Percentiles rank a stretch among this genome's conserved stretches.
These are phyloP conservation scores for Citeromyces siamensis DNA, from an alignment of 1,139 yeast genomes.

Conservation along the genomic window DNA sequence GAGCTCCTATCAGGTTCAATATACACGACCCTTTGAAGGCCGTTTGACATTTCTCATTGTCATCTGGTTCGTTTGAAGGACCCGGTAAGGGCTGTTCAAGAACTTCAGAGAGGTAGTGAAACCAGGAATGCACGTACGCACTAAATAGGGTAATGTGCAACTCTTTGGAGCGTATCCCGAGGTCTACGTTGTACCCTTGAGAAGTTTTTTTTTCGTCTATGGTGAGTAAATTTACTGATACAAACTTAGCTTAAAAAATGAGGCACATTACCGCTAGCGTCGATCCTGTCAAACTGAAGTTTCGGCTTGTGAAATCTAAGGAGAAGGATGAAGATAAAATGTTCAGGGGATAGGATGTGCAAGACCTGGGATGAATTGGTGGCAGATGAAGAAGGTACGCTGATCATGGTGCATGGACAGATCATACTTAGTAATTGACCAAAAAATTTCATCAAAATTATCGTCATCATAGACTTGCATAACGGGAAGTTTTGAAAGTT, in stretches of 20 bases:
- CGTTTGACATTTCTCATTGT: constrained; percentile 26
- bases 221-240: no score
- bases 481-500: no score
- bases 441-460: no score
- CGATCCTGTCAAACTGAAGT: no score
- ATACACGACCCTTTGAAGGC: constrained; percentile 23
- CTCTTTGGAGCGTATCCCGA: constrained; percentile 15
- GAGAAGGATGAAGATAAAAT: no score
- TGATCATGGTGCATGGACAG: not conserved
- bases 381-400: not conserved
- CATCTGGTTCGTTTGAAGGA: constrained; percentile 45
- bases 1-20: constrained; percentile 21
- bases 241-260: no score
- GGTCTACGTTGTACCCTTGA: constrained; percentile 11
- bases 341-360: not conserved
- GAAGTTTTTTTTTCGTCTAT: not conserved
- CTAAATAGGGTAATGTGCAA: constrained; percentile 21
- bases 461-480: no score
- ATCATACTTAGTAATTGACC: no score
- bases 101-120: constrained; percentile 60
- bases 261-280: no score
- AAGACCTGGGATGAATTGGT: not conserved
- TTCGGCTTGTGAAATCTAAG: no score
- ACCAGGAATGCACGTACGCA: constrained; percentile 58
- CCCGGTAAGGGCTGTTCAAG: constrained; percentile 70